A percentile compares a stretch with the other conserved stretches of the same genome.
These are phyloP conservation scores for Climacium dendroides DNA, from an alignment of 225 moss, liverwort and hornwort species.

Conservation along the genomic window DNA sequence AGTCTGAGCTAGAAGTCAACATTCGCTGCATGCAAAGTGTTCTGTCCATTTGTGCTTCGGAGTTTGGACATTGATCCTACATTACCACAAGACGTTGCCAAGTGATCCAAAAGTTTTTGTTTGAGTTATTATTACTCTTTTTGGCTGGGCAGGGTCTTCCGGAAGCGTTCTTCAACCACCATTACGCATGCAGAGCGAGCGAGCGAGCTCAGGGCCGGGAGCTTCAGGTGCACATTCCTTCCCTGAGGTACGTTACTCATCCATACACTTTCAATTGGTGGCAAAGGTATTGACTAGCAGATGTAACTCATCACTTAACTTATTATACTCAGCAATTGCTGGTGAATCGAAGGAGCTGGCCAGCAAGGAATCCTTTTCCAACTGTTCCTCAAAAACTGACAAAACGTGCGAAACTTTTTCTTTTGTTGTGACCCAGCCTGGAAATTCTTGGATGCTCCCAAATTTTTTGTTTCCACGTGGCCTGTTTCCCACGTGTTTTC, in stretches of 20 bases:
- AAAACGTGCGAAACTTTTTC: neutral
- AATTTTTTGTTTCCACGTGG: neutral
- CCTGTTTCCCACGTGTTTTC: neutral
- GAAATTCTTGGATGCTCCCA: neutral
- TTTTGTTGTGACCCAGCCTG: neutral
- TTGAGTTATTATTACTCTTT: neutral
- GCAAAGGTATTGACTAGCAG: neutral
- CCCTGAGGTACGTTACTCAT: neutral
- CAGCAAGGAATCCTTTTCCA: neutral
- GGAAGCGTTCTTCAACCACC: neutral
- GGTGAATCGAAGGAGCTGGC: neutral
- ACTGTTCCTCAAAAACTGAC: constrained; percentile 4
- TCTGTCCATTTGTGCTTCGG: neutral
- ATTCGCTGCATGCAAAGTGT: neutral
- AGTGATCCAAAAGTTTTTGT: neutral
- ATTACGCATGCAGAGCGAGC: neutral
- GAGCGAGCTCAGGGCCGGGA: neutral
- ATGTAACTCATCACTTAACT: neutral
- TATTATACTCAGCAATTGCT: neutral
- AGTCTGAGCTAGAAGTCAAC: neutral
- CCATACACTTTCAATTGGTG: neutral
- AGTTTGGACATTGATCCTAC: neutral
- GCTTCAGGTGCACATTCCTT: neutral
- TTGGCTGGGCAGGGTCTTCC: neutral
- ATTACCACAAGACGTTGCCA: neutral